Evolutionary conservation across 208 protist genomes (phyloP), one percentile per base, ranked within the genome.

Genomic region (Tritrichomonas musculus): DNA sequence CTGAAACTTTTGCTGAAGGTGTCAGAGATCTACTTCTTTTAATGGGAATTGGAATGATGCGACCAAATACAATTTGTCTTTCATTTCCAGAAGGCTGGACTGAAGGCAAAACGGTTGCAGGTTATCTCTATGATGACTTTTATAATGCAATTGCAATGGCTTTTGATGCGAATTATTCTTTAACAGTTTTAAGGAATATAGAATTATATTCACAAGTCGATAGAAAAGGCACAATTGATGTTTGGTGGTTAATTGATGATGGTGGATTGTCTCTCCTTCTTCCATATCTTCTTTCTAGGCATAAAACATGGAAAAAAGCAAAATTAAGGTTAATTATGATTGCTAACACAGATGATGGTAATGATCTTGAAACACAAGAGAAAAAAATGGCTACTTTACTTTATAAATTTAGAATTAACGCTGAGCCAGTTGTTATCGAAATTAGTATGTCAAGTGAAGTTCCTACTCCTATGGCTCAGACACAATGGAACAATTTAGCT

Each of bases 231-330:
- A 57, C 13, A 41, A 57, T 94, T 30, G 93, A 94, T 65, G 75
- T 94, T 47, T 94, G 93, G 93, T 94, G 93, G 93, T 27, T 94
- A 2, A 50, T 39, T 66, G 93, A 94, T 65, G 93, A 94, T 73
- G 93, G 93, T 30, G 93, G 93, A 44, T 73, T 94, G 13, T 88
- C 93, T 33, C 25, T 94, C 0, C 22, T 94, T 2, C n/a, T 94
- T 13, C 60, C 72, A 47, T 94, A 94, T 88, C 73, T 94, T 17
- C 47, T 94, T 4, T 82, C 36, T 49, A n/a, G 96, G 94, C 13
- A 93, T n/a, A 77, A 82, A 55, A 44, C 4, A n/a, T 93, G 92
- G 92, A 93, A 93, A 47, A 88, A 88, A 8, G 13, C 47, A 4
- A 53, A 88, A 22, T 57, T 88, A 27, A 53, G 77, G 20, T 2